phyloP scores from a whole-genome alignment of 768 basidiomycete genomes.

The Amanita brunnescens region DNA sequence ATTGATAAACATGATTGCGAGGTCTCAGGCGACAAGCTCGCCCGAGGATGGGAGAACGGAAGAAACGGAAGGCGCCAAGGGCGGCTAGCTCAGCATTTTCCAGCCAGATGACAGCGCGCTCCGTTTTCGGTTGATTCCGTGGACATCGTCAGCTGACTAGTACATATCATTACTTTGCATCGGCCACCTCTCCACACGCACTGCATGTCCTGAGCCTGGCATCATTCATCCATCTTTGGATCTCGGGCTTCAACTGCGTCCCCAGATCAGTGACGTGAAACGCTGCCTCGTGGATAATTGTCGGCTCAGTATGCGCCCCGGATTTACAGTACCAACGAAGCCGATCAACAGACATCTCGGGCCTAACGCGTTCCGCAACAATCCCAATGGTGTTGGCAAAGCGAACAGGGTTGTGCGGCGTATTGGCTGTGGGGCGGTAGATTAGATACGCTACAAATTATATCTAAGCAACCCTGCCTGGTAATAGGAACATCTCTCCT shows the following conservation, averaged over 20 bases:
- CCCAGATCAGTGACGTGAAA: conserved; percentile 90
- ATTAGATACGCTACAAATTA: not conserved
- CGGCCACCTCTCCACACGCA: conserved; percentile 48
- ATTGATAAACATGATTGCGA: not conserved
- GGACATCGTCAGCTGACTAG: not conserved
- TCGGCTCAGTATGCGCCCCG: conserved; percentile 36
- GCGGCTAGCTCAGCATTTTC: too few relatives aligned
- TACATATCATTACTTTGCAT: conserved; percentile 22
- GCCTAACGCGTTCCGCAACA: conserved; percentile 82
- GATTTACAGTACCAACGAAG: conserved; percentile 89
- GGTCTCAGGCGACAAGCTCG: not conserved
- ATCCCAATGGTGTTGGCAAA: conserved; percentile 87
- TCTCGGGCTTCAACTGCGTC: conserved; percentile 87
- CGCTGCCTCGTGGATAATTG: conserved; percentile 48
- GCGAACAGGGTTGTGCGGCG: conserved; percentile 92
- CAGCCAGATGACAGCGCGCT: too few relatives aligned
- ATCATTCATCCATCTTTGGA: conserved; percentile 72
- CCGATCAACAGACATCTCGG: conserved; percentile 65
- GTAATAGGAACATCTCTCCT: conserved; percentile 94
- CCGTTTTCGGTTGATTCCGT: not conserved
- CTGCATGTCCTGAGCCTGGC: conserved; percentile 60
- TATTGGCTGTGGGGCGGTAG: conserved; percentile 54
- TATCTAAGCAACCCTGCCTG: conserved; percentile 42
- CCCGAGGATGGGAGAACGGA: not conserved
- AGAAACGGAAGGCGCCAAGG: too few relatives aligned